phyloP scores from a whole-genome alignment of 2,329 filamentous ascomycete genomes.

The Trichoderma sp. region DNA sequence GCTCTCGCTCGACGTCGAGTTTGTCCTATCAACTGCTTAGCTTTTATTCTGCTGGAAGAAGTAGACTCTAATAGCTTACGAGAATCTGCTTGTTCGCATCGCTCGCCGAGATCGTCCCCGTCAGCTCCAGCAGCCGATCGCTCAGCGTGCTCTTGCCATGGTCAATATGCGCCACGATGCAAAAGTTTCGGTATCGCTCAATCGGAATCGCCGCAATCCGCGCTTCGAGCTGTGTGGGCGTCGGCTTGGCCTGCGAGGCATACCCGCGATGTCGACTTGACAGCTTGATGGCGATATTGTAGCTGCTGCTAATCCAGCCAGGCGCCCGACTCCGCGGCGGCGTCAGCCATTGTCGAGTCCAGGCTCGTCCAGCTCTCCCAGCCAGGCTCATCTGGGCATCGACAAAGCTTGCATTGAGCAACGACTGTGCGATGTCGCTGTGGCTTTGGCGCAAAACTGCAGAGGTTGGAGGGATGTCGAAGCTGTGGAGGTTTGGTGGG shows the following conservation, averaged over 20 bases:
- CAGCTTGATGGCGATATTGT: neutral
- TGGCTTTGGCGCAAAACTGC: neutral
- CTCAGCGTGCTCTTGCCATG: slow-evolving; percentile 97
- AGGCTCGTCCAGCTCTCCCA: slow-evolving; percentile 44
- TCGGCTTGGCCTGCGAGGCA: slow-evolving; percentile 36
- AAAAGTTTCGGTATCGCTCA: slow-evolving; percentile 88
- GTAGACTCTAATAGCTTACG: slow-evolving; percentile 37
- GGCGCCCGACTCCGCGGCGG: slow-evolving; percentile 28
- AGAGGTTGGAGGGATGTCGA: neutral
- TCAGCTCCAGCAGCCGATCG: slow-evolving; percentile 89
- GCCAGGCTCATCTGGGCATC: slow-evolving; percentile 44
- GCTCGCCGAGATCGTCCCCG: slow-evolving; percentile 85
- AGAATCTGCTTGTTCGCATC: slow-evolving; percentile 89
- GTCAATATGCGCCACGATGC: slow-evolving; percentile 97
- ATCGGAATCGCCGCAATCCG: slow-evolving; percentile 77
- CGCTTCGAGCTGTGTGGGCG: slow-evolving; percentile 43
- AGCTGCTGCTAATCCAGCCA: neutral
- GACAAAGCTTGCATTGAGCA: slow-evolving; percentile 28
- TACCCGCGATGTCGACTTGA: neutral
- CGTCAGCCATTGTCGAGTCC: slow-evolving; percentile 43
- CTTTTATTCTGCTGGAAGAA: too few relatives aligned
- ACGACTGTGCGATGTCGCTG: slow-evolving; percentile 17
- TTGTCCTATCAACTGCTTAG: slow-evolving; percentile 64
- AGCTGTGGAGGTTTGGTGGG: neutral
- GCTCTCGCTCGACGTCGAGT: slow-evolving; percentile 92